Percentiles rank a stretch among this genome's conserved stretches.
phyloP scores from a whole-genome alignment of 1,284 basidiomycete genomes.

The Gomphus sp. region DNA sequence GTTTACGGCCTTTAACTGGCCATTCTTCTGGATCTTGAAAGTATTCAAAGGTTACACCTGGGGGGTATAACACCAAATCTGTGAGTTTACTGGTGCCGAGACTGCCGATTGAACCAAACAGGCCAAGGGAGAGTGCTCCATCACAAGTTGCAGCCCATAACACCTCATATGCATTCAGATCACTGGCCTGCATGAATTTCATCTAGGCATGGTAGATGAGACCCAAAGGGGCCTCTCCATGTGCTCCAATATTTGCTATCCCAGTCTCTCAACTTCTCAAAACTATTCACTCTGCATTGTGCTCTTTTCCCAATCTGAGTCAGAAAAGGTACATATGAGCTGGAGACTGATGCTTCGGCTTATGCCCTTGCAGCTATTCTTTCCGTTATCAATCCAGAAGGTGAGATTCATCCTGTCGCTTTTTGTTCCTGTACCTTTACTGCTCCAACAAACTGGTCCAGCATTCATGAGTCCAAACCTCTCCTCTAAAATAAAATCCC shows the following conservation, averaged over 20 bases:
- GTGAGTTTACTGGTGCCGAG: constrained; percentile 56
- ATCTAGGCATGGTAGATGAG: constrained; percentile 70
- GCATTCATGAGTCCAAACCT: too few species aligned
- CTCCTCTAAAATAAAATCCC: too few species aligned
- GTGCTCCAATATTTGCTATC: constrained; percentile 60
- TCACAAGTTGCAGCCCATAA: constrained; percentile 56
- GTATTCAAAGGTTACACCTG: constrained; percentile 44
- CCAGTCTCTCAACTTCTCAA: constrained; percentile 34
- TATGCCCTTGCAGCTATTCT: too few species aligned
- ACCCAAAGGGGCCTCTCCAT: constrained; percentile 65
- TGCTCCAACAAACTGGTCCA: too few species aligned
- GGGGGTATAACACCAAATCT: constrained; percentile 55
- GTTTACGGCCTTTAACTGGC: constrained; percentile 50
- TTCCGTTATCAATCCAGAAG: too few species aligned
- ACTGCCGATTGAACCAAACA: constrained; percentile 51
- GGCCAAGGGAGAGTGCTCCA: constrained; percentile 55
- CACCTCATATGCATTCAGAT: constrained; percentile 43
- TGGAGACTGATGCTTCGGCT: too few species aligned
- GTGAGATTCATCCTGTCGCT: too few species aligned
- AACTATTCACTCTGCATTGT: constrained; percentile 50
- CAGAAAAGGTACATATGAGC: too few species aligned
- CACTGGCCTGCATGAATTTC: constrained; percentile 51
- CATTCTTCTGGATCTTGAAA: constrained; percentile 49
- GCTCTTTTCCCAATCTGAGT: constrained; percentile 25
- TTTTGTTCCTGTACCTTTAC: too few species aligned